Base-by-base conservation (phyloP, 495 filamentous ascomycete species). In the Penicillium robsamsonii region DNA sequence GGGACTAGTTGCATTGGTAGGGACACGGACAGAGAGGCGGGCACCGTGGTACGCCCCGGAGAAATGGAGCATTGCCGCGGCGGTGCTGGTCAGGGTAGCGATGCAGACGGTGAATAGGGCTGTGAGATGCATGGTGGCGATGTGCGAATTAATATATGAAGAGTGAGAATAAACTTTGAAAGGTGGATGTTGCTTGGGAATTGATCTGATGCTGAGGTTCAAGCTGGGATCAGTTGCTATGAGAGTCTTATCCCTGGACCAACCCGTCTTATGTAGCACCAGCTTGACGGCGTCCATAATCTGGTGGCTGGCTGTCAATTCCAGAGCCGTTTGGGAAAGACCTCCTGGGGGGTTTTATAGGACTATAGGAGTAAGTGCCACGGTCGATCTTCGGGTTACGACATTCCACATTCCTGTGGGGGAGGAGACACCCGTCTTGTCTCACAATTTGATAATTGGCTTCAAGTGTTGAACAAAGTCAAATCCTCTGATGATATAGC, bases 71-170 rank as follows among this genome's bases (percentile, higher is more conserved):
- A 65, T 50, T 20, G 67, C 69, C 3, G 54, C 44, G 6, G 59
- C 51, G 15, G 60, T 65, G 54, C 56, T 55, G 29, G 65, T 53
- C 41, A 72, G 41, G 46, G 55, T 58, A 49, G 61, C 65, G 6
- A 68, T 18, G 35, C 52, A 59, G 30, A 65, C 18, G 11, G 52
- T 48, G 44, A 68, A 15, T 22, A 66, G 8, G 46, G 45, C 55
- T 53, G 50, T 64, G 22, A 70, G 46, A 11, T 68, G 61, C 69
- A 72, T 72, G 20, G 13, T 60, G 56, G 15, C 2, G 2, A 12
- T 25, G 15, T 11, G 27, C 22, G 47, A 17, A 20, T 27, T 3
- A 7, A 7, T 27, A 7, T 0, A n/a, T 20, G 22, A 41, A 6
- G 17, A 43, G 33, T 24, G 35, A 35, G 8, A 37, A 37, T 37